A percentile compares a stretch with the other conserved stretches of the same genome.
These are phyloP conservation scores for Auxenochlorella pyrenoidosa DNA, from an alignment of 139 green algal species.

Conservation along the genomic window DNA sequence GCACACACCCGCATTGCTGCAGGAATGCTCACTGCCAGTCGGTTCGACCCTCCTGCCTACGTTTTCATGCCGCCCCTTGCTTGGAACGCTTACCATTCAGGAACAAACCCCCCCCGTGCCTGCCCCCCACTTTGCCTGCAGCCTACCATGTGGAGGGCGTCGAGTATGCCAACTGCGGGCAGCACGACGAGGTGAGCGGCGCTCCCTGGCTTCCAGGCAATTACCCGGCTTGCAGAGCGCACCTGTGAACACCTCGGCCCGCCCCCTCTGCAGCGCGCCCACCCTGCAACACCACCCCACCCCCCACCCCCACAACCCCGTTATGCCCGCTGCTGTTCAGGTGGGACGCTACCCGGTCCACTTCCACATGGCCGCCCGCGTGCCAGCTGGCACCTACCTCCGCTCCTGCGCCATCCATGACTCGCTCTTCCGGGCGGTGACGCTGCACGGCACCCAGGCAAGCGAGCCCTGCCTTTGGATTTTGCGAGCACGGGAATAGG, in stretches of 20 bases:
- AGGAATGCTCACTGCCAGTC: no score
- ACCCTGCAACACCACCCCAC: no score
- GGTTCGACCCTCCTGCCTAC: no score
- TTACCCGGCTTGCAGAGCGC: no score
- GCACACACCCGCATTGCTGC: no score
- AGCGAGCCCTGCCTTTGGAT: background rate
- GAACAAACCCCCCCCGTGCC: background rate
- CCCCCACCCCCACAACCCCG: no score
- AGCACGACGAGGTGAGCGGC: background rate
- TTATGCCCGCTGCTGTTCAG: background rate
- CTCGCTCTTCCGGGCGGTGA: background rate
- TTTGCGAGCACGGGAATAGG: no score
- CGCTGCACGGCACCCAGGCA: constrained; percentile 9
- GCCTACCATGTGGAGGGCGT: constrained; percentile 8
- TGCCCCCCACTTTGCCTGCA: background rate
- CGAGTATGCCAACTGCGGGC: constrained; percentile 14
- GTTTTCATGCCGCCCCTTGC: background rate
- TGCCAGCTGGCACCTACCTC: constrained; percentile 5
- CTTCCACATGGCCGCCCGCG: constrained; percentile 14
- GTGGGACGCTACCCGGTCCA: constrained; percentile 6
- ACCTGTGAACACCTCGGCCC: no score
- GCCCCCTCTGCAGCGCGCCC: no score
- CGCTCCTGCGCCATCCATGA: background rate
- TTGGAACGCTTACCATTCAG: background rate
- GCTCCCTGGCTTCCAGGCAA: no score